phyloP scores from a whole-genome alignment of 1,284 basidiomycete genomes.

The Fomitopsis pinicola region DNA sequence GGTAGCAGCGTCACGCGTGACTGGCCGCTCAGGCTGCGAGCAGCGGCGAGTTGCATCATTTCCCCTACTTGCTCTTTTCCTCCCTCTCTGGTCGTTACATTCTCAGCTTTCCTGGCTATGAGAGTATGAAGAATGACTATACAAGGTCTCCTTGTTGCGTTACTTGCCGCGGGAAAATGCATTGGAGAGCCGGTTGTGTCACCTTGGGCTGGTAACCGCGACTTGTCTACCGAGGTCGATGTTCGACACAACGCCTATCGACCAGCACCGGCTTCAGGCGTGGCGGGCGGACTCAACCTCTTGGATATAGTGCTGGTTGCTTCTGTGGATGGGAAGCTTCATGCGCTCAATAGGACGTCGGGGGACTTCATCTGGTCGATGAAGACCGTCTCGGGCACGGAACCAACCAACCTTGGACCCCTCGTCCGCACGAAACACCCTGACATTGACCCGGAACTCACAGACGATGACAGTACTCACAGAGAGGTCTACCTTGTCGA shows the following conservation, averaged over 20 bases:
- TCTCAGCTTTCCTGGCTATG: conserved; percentile 9
- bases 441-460: conserved; percentile 48
- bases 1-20: neutral
- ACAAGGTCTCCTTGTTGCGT: conserved; percentile 16
- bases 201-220: conserved; percentile 15
- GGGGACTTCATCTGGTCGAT: conserved; percentile 82
- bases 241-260: conserved; percentile 10
- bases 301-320: conserved; percentile 80
- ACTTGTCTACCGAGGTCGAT: conserved; percentile 23
- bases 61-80: neutral
- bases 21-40: neutral
- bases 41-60: neutral
- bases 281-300: conserved; percentile 47
- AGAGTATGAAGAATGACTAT: conserved; percentile 24
- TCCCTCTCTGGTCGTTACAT: neutral
- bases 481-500: conserved; percentile 88
- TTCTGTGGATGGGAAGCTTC: conserved; percentile 87
- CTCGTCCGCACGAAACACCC: conserved; percentile 68
- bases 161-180: conserved; percentile 22
- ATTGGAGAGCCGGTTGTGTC: conserved; percentile 25
- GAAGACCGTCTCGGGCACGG: conserved; percentile 48
- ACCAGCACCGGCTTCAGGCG: conserved; percentile 5
- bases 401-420: conserved; percentile 56
- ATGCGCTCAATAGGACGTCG: conserved; percentile 79
- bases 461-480: conserved; percentile 47